Evolutionary conservation across 495 filamentous ascomycete genomes (phyloP).

Genomic region (Cudoniella acicularis): DNA sequence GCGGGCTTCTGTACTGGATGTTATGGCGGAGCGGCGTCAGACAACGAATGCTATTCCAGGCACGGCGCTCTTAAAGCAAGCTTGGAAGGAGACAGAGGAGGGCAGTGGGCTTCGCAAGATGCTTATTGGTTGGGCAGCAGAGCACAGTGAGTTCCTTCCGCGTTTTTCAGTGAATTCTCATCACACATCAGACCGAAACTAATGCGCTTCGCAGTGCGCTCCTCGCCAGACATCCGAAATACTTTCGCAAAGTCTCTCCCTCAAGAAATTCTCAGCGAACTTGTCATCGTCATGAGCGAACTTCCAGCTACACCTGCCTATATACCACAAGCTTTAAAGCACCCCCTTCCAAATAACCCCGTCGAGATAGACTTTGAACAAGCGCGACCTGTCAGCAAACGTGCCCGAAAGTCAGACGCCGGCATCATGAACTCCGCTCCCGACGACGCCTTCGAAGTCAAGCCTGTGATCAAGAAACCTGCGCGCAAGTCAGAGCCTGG

Average conservation of each 20-base stretch:
- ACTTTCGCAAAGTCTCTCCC: constrained; percentile 51
- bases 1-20: constrained; percentile 45
- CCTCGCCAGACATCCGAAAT: constrained; percentile 41
- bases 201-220: constrained; percentile 12
- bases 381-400: constrained; percentile 13
- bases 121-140: constrained; percentile 51
- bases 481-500: constrained; percentile 29
- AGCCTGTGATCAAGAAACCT: constrained; percentile 28
- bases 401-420: constrained; percentile 30
- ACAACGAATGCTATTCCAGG: constrained; percentile 46
- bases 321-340: constrained; percentile 27
- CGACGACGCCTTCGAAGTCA: constrained; percentile 28
- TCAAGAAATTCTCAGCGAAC: constrained; percentile 49
- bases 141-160: constrained; percentile 40
- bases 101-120: constrained; percentile 50
- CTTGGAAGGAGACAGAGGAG: constrained; percentile 52
- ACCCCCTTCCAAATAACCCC: constrained; percentile 12
- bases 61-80: constrained; percentile 47
- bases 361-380: constrained; percentile 11
- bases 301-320: constrained; percentile 21
- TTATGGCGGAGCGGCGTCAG: constrained; percentile 46
- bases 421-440: constrained; percentile 22
- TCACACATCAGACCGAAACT: not conserved
- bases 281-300: constrained; percentile 53
- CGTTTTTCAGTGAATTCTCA: not conserved